Percentiles rank a stretch among this genome's conserved stretches.
phyloP scores from a whole-genome alignment of 768 basidiomycete species.

The Boletus reticulatus region DNA sequence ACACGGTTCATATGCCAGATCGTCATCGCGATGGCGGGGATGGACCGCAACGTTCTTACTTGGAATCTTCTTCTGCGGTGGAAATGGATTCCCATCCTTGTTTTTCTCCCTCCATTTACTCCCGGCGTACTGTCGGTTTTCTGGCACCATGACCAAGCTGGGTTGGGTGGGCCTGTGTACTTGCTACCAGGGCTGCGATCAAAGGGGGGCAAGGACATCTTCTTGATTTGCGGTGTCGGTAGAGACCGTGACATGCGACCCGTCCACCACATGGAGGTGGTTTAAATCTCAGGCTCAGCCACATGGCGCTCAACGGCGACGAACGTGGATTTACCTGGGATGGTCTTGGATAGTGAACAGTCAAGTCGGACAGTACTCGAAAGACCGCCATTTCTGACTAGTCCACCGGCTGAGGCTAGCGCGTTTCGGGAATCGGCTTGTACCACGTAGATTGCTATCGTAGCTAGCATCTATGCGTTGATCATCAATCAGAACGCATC shows the following conservation, averaged over 20 bases:
- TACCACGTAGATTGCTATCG: no score
- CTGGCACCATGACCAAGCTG: slow-evolving; percentile 31
- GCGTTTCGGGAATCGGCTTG: no score
- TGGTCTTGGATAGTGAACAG: no score
- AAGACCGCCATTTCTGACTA: no score
- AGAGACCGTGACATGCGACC: not conserved
- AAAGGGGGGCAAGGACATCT: slow-evolving; percentile 25
- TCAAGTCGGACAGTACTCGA: no score
- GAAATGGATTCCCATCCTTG: slow-evolving; percentile 34
- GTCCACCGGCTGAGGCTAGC: no score
- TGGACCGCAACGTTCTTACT: slow-evolving; percentile 12
- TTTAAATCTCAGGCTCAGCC: no score
- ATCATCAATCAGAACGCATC: no score
- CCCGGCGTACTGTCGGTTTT: slow-evolving; percentile 19
- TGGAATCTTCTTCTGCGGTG: slow-evolving; percentile 24
- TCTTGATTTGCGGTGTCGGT: not conserved
- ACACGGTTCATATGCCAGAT: not conserved
- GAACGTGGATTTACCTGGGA: no score
- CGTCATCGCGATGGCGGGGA: not conserved
- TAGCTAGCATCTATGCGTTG: no score
- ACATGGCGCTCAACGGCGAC: no score
- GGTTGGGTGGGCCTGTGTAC: slow-evolving; percentile 31
- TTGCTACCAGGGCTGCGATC: slow-evolving; percentile 8
- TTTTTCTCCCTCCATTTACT: slow-evolving; percentile 34
- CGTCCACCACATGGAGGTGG: not conserved